A percentile compares a stretch with the other conserved stretches of the same genome.
Evolutionary conservation across 495 filamentous ascomycete genomes (phyloP).

Genomic region (Penicillium alfredii): DNA sequence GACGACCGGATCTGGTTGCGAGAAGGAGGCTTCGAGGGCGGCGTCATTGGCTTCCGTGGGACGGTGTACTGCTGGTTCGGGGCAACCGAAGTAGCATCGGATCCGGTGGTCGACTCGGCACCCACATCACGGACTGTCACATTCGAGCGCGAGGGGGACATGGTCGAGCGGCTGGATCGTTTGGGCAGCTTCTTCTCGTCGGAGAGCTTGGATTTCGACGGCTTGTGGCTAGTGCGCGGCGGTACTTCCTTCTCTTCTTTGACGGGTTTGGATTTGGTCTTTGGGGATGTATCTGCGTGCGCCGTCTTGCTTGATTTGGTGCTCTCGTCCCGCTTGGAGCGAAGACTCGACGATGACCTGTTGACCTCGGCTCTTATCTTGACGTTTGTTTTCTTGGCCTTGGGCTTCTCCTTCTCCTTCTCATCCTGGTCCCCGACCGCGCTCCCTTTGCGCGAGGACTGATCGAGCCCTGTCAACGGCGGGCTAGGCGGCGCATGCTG

Average conservation of each 20-base stretch:
- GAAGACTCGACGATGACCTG: slow-evolving; percentile 39
- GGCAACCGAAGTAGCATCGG: slow-evolving; percentile 61
- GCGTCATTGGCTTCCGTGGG: slow-evolving; percentile 35
- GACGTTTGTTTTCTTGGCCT: slow-evolving; percentile 32
- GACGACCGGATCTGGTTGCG: slow-evolving; percentile 36
- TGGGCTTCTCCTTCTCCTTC: slow-evolving; percentile 37
- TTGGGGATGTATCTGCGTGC: slow-evolving; percentile 38
- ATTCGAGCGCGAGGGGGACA: slow-evolving; percentile 32
- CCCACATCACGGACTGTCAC: slow-evolving; percentile 34
- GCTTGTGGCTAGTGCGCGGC: slow-evolving; percentile 22
- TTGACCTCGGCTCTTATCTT: slow-evolving; percentile 39
- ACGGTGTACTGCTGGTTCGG: slow-evolving; percentile 49
- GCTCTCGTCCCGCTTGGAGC: slow-evolving; percentile 33
- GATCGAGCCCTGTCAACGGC: slow-evolving; percentile 52
- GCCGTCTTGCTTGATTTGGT: slow-evolving; percentile 36
- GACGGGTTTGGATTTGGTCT: slow-evolving; percentile 28
- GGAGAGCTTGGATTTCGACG: slow-evolving; percentile 28
- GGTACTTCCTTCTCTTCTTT: slow-evolving; percentile 28
- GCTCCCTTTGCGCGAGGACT: slow-evolving; percentile 45
- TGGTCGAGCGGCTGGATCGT: slow-evolving; percentile 27
- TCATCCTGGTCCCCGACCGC: slow-evolving; percentile 34
- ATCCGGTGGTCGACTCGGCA: slow-evolving; percentile 47
- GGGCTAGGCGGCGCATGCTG: slow-evolving; percentile 55
- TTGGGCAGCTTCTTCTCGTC: slow-evolving; percentile 31
- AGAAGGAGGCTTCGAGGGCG: slow-evolving; percentile 36